Evolutionary conservation across 345 rosid species (phyloP), one percentile per base, ranked within the genome.

Genomic region (Mallotus nudiflorus): DNA sequence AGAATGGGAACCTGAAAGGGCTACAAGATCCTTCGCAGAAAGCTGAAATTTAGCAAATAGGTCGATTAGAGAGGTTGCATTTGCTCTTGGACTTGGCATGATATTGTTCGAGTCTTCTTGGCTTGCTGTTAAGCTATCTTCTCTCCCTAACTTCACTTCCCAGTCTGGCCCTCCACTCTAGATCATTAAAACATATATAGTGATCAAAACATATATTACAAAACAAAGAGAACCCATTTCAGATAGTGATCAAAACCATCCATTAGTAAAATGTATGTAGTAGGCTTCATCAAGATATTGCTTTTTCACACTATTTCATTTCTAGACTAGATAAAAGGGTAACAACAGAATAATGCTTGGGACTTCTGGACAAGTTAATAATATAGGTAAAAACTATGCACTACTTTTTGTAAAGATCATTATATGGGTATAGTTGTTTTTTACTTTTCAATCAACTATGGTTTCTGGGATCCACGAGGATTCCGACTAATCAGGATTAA

Each of bases 1-100:
- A 0, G 99, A 89, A 75, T 92, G 99, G 58, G 99, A 89, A 12
- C 99, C 99, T 0, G 99, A 95, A 66, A 95, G 96, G 69, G 97
- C 98, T 10, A 95, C 98, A 54, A 87, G 74, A 78, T 95, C 98
- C 69, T 81, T 84, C 7, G 83, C 79, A 0, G 98, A 92, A 45
- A 95, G 98, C 64, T 86, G 68, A 81, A 82, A 89, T 74, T 70
- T 74, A 16, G 62, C 39, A 63, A 93, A 91, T 25, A 93, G 87
- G 69, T 85, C 80, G 0, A 91, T 81, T 51, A 93, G 88, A 58
- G 1, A 74, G 57, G 80, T 85, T 1, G 98, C 93, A 51, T 91
- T 85, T 49, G 96, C 86, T 80, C 96, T 84, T 20, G 98, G 98
- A 66, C 97, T 93, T 15, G 98, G 97, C 93, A 93, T 93, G 51